Base-by-base conservation (phyloP, 2,329 filamentous ascomycete species). In the Aaosphaeria arxii region DNA sequence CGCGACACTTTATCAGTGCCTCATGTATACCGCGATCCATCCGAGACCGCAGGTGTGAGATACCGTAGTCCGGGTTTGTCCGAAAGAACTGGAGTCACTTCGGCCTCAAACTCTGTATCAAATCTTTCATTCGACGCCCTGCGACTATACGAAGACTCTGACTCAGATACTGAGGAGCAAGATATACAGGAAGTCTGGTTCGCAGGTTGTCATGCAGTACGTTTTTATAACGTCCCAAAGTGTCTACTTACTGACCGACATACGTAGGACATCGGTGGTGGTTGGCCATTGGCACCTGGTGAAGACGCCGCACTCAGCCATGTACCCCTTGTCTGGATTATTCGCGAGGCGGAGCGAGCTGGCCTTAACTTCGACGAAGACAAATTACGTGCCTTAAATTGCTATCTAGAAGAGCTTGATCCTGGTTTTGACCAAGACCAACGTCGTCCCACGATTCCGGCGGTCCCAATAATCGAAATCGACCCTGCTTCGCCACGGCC, bases 161-260 rank as follows among this genome's bases (percentile, higher is more conserved):
- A 63, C 29, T 62, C 64, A 11, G 68, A 64, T n/a, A 72, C 74
- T 0, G 72, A 75, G 5, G 75, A 78, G 1, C 88, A 91, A 60
- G 87, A 92, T 55, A 86, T 92, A 42, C 81, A 88, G 50, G 89
- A 94, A 59, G 80, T 92, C 1, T 89, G 86, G 86, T 94, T 94
- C 59, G 78, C 88, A 0, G 89, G 89, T 6, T 84, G 85, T 7
- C 89, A 95, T 53, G 88, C 83, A 1, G 69, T 71, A 53, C 56
- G 64, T 60, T 5, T n/a, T 36, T n/a, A 40, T 5, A 11, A 30
- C 41, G 5, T 44, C 17, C 7, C 24, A 4, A 29, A 45, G n/a
- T 32, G 40, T 45, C 7, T 40, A 11, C 4, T 32, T 11, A 17
- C 29, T 11, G 32, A 30, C 52, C 62, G 43, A 63, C 30, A 30